A percentile compares a stretch with the other conserved stretches of the same genome.
Conservation (phyloP, 192 early-diverging fungal genomes). For the Podila verticillata region DNA sequence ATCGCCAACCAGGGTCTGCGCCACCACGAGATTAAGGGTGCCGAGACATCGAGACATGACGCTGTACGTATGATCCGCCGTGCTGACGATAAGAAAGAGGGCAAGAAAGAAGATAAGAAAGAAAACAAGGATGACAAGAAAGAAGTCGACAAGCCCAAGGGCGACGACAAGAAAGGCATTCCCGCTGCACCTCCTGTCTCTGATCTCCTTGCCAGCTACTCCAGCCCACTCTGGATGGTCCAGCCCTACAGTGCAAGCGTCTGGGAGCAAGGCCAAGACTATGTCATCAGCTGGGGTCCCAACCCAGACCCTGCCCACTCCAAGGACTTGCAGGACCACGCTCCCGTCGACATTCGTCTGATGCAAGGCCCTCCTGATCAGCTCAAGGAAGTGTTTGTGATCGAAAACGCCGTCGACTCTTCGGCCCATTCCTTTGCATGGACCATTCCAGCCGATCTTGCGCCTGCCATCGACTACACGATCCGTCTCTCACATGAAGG, state of each 20-base stretch:
- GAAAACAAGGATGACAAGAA: neutral
- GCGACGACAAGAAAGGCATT: no score
- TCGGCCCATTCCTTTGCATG: slow-evolving; percentile 24
- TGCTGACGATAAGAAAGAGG: no score
- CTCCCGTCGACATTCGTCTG: slow-evolving; percentile 26
- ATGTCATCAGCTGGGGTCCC: slow-evolving; percentile 43
- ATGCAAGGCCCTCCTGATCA: slow-evolving; percentile 32
- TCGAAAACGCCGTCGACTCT: slow-evolving; percentile 5
- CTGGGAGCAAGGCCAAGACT: slow-evolving; percentile 37
- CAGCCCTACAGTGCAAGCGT: slow-evolving; percentile 30
- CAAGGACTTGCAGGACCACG: slow-evolving; percentile 18
- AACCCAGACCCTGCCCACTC: slow-evolving; percentile 29
- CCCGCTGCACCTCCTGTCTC: no score
- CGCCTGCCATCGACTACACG: slow-evolving; percentile 31
- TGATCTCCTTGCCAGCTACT: neutral
- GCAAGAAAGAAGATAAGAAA: no score
- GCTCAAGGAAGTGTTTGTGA: slow-evolving; percentile 3
- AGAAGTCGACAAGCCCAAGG: no score
- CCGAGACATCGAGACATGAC: no score
- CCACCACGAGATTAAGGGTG: no score
- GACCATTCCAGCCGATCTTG: slow-evolving; percentile 14
- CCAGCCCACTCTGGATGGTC: slow-evolving; percentile 28
- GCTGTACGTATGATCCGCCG: no score
- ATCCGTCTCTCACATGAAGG: slow-evolving; percentile 31
- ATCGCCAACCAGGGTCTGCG: no score